Percentiles rank a stretch among this genome's conserved stretches.
Evolutionary conservation across 2,329 filamentous ascomycete species (phyloP).

Genomic region (Diplodia mutila): DNA sequence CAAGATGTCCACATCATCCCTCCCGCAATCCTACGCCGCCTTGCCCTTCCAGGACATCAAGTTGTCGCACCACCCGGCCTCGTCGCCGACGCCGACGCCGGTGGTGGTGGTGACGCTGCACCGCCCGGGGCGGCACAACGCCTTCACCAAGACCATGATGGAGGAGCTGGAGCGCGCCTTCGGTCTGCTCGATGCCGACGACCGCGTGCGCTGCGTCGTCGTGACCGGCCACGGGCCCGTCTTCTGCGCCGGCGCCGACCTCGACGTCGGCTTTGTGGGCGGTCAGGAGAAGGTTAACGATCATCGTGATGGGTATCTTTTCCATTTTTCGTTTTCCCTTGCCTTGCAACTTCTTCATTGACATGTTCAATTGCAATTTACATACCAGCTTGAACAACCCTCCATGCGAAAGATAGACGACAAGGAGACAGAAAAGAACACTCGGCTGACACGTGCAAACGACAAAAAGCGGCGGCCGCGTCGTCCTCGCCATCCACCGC

Average conservation of each 20-base stretch:
- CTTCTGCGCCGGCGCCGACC: slow-evolving; percentile 61
- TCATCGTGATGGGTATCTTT: slow-evolving; percentile 57
- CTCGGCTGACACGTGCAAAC: too few relatives aligned
- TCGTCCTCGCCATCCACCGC: slow-evolving; percentile 58
- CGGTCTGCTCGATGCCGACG: slow-evolving; percentile 56
- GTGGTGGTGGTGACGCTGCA: slow-evolving; percentile 67
- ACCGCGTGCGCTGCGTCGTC: slow-evolving; percentile 58
- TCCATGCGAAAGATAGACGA: background rate
- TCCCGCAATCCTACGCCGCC: slow-evolving; percentile 46
- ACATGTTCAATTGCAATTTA: background rate
- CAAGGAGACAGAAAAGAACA: background rate
- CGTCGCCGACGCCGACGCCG: slow-evolving; percentile 60
- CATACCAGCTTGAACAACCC: background rate
- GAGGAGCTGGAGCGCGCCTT: slow-evolving; percentile 61
- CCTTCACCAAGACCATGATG: slow-evolving; percentile 69
- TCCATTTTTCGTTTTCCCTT: background rate
- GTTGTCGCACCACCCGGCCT: slow-evolving; percentile 45
- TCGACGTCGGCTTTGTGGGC: slow-evolving; percentile 56
- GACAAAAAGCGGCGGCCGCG: slow-evolving; percentile 50
- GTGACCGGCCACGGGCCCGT: slow-evolving; percentile 57
- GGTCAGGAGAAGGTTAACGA: slow-evolving; percentile 49
- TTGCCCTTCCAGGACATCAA: slow-evolving; percentile 48
- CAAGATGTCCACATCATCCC: slow-evolving; percentile 5
- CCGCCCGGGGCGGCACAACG: slow-evolving; percentile 69
- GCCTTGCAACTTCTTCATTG: background rate